These are phyloP conservation scores for Amanita muscaria DNA, from an alignment of 768 basidiomycete species.

Conservation along the genomic window DNA sequence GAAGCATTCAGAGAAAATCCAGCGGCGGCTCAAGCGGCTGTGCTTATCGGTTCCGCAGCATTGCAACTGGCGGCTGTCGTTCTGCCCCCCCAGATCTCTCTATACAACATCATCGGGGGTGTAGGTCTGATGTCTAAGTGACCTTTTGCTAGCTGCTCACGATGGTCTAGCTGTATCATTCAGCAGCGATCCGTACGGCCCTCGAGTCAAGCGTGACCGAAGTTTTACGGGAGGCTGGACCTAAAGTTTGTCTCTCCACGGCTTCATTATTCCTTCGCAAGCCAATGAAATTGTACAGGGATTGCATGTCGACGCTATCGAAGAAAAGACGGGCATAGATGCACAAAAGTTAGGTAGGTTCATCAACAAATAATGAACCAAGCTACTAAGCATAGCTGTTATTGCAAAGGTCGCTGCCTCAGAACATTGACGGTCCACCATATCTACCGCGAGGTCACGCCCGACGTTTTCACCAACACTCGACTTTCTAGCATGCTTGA, in stretches of 20 bases:
- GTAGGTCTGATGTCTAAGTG: conserved; percentile 4
- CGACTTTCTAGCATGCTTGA: conserved; percentile 15
- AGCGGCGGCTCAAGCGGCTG: conserved; percentile 12
- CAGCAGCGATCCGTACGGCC: conserved; percentile 18
- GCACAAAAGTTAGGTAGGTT: conserved; percentile 24
- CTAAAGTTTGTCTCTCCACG: conserved; percentile 14
- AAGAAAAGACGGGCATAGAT: conserved; percentile 22
- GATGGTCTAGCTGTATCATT: conserved; percentile 14
- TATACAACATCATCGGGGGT: conserved; percentile 9
- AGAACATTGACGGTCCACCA: conserved; percentile 18
- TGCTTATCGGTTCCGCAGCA: conserved; percentile 17
- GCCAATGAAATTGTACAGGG: conserved; percentile 16
- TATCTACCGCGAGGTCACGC: conserved; percentile 18
- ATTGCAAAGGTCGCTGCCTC: conserved; percentile 15
- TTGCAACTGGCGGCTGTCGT: conserved; percentile 18
- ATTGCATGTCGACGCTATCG: conserved; percentile 29
- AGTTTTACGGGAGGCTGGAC: conserved; percentile 24
- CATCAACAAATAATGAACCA: background rate
- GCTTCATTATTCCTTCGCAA: background rate
- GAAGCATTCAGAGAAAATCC: conserved; percentile 16
- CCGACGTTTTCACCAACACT: conserved; percentile 19
- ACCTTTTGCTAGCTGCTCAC: background rate
- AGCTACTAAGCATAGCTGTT: background rate
- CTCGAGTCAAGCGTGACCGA: conserved; percentile 20
- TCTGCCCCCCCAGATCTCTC: conserved; percentile 12